These are phyloP conservation scores for Phoenix roebelenii DNA, from an alignment of 176 grass and related monocot species.

Conservation along the genomic window DNA sequence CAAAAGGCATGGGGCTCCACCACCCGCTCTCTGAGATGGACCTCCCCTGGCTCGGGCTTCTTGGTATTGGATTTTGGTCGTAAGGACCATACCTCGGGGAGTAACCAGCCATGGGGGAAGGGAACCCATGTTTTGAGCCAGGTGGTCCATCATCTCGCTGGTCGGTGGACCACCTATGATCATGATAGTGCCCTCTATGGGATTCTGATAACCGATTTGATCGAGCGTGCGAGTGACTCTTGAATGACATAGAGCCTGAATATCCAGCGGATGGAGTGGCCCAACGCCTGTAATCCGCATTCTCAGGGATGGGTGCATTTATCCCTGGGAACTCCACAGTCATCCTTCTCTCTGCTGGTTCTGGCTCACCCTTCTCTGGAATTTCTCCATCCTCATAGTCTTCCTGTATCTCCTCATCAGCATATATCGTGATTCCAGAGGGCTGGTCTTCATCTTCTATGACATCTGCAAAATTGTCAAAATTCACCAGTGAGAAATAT, in stretches of 20 bases:
- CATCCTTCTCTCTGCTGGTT: slow-evolving; percentile 43
- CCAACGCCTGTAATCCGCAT: slow-evolving; percentile 65
- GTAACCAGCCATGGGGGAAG: slow-evolving; percentile 16
- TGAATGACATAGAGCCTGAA: slow-evolving; percentile 6
- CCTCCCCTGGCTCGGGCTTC: slow-evolving; percentile 32
- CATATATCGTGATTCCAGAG: slow-evolving; percentile 90
- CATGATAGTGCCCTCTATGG: not conserved
- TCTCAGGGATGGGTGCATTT: slow-evolving; percentile 79
- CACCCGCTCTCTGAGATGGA: slow-evolving; percentile 42
- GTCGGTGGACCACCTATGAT: slow-evolving; percentile 19
- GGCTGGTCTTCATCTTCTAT: slow-evolving; percentile 74
- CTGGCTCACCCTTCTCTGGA: slow-evolving; percentile 28
- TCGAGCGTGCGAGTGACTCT: slow-evolving; percentile 11
- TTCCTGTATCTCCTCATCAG: slow-evolving; percentile 41
- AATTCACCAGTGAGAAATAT: too few species aligned
- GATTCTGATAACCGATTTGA: slow-evolving; percentile 27
- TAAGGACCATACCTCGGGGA: slow-evolving; percentile 45
- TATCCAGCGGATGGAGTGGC: slow-evolving; percentile 18
- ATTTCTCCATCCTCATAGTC: slow-evolving; percentile 76
- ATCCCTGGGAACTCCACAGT: slow-evolving; percentile 79
- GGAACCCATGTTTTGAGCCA: slow-evolving; percentile 18
- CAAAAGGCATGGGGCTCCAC: slow-evolving; percentile 40
- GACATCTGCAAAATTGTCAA: slow-evolving; percentile 30
- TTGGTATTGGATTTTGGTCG: slow-evolving; percentile 15
- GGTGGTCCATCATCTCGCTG: slow-evolving; percentile 27